Evolutionary conservation across 148 eudicot species (phyloP).

Genomic region (Drosera capensis): DNA sequence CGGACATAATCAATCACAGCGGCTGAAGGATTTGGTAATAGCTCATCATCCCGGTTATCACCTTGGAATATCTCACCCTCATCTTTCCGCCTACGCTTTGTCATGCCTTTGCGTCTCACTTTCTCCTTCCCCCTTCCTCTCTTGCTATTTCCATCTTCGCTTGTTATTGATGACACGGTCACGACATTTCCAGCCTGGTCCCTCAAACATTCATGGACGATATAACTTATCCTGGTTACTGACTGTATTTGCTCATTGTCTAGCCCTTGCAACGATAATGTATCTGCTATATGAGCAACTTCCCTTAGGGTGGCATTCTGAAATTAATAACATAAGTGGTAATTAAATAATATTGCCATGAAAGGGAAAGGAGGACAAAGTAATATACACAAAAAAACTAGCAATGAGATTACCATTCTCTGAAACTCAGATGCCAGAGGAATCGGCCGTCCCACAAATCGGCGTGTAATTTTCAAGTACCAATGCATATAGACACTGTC

Average conservation of each 20-base stretch:
- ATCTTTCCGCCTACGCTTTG: constrained; percentile 62
- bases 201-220: constrained; percentile 64
- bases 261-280: constrained; percentile 60
- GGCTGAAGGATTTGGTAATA: constrained; percentile 20
- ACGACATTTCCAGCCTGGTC: constrained; percentile 54
- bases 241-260: constrained; percentile 72
- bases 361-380: too few relatives aligned
- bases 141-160: constrained; percentile 32
- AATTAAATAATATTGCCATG: too few relatives aligned
- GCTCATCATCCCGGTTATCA: constrained; percentile 14
- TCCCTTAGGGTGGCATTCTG: constrained; percentile 74
- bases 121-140: constrained; percentile 57
- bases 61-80: constrained; percentile 30
- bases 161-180: constrained; percentile 24
- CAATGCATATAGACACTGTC: constrained; percentile 76
- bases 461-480: constrained; percentile 69
- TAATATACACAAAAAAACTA: too few relatives aligned
- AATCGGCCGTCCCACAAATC: constrained; percentile 90
- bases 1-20: constrained; percentile 21
- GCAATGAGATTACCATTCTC: constrained; percentile 83
- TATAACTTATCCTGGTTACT: constrained; percentile 55
- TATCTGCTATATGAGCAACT: constrained; percentile 75
- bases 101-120: constrained; percentile 41
- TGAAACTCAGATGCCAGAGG: constrained; percentile 96
- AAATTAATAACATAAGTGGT: too few relatives aligned